Percentiles rank a stretch among this genome's conserved stretches.
Evolutionary conservation across 139 green algal genomes (phyloP).

Genomic region (Eudorina sp.): DNA sequence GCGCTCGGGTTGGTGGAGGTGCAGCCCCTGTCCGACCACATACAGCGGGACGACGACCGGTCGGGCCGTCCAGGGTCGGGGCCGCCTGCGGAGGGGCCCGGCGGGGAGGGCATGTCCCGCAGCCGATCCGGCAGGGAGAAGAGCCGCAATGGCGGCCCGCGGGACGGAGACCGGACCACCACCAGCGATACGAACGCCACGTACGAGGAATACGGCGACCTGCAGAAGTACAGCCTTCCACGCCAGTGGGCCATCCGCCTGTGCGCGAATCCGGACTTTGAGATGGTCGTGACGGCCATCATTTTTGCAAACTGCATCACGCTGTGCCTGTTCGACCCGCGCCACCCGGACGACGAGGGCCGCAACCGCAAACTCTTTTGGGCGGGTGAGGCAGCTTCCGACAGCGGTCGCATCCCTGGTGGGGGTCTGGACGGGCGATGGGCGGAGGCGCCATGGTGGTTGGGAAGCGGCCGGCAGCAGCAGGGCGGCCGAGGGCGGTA

Average conservation of each 20-base stretch:
- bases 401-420: too few species aligned
- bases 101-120: too few species aligned
- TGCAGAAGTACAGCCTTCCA: not conserved
- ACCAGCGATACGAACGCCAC: not conserved
- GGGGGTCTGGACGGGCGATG: too few species aligned
- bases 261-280: slow-evolving; percentile 75
- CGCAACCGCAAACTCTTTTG: slow-evolving; percentile 68
- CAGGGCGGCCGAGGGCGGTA: too few species aligned
- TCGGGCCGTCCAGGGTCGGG: too few species aligned
- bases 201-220: slow-evolving; percentile 17
- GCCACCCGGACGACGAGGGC: slow-evolving; percentile 46
- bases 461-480: too few species aligned
- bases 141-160: not conserved
- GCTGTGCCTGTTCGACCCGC: slow-evolving; percentile 73
- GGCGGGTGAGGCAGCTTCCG: slow-evolving; percentile 61
- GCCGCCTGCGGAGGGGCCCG: too few species aligned
- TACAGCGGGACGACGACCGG: slow-evolving; percentile 8
- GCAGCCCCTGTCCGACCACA: slow-evolving; percentile 36
- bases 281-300: slow-evolving; percentile 74
- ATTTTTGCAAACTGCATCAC: slow-evolving; percentile 86
- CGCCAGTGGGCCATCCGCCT: slow-evolving; percentile 36
- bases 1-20: slow-evolving; percentile 36
- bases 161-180: not conserved
- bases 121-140: too few species aligned
- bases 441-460: too few species aligned